Evolutionary conservation across 495 filamentous ascomycete genomes (phyloP), one percentile per base, ranked within the genome.

Genomic region (Extremus antarcticus): DNA sequence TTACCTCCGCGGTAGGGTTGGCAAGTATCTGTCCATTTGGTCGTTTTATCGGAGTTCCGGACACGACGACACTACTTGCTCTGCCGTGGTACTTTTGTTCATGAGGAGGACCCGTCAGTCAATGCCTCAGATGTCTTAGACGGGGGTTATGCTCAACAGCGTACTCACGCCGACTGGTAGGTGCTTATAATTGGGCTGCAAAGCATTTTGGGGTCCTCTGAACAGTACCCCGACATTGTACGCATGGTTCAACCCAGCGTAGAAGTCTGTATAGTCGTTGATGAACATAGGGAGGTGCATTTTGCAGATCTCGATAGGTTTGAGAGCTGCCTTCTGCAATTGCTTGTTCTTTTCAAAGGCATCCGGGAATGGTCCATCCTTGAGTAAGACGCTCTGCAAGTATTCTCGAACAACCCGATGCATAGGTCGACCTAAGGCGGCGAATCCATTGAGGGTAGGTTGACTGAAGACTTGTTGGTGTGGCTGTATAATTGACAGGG

Each of bases 221-320:
- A 95, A 92, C 50, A 96, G 72, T 21, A 76, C 75, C 0, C 88
- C 84, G n/a, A 85, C 77, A 53, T 86, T 85, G 72, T 81, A 85
- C 39, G 91, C 91, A 70, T 97, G 91, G 64, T 95, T 83, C 50
- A 83, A 70, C 23, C 91, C 91, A n/a, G 86, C 91, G 70, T 88
- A 97, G 74, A 97, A 97, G 70, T 97, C 91, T 13, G 91, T 94
- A 70, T 97, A 97, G 66, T 96, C 89, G n/a, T 87, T 86, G 52
- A 95, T 89, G 29, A 77, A 75, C 80, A 97, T 82, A 3, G 91
- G 91, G 15, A 96, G 66, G 55, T 94, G 86, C 66, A 80, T 86
- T 52, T 71, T 78, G 22, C 90, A 82, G 2, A 76, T 67, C 9
- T 76, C 73, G 43, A 80, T 67, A 0, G 76, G 78, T 17, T 84